A percentile compares a stretch with the other conserved stretches of the same genome.
Conservation (phyloP, 139 green algal genomes). For the Nannochloris sp. region DNA sequence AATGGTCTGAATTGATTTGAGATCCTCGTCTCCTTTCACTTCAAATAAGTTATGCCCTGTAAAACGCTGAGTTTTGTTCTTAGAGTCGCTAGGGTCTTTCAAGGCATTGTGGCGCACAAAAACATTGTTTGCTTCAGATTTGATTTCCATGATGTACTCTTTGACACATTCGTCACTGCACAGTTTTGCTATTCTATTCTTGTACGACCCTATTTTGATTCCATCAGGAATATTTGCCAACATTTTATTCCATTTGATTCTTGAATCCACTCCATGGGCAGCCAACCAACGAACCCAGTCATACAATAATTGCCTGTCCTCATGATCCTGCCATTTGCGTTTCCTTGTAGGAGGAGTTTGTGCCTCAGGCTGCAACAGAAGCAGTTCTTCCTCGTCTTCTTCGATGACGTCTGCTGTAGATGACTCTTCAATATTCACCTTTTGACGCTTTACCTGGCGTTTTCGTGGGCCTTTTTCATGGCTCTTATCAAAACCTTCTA, state of each 20-base stretch:
- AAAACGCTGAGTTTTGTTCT: background rate
- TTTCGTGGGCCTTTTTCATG: background rate
- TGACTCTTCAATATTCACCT: background rate
- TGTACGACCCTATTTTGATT: background rate
- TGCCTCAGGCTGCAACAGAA: constrained; percentile 7
- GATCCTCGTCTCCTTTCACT: background rate
- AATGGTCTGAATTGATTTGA: background rate
- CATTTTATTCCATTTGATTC: no score
- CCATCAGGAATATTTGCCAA: background rate
- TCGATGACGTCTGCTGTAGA: background rate
- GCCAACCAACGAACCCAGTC: constrained; percentile 16
- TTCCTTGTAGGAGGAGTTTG: constrained; percentile 12
- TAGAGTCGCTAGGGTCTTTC: background rate
- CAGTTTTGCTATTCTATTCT: background rate
- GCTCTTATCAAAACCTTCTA: background rate
- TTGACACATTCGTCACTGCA: background rate
- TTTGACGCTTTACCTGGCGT: background rate
- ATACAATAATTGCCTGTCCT: constrained; percentile 23
- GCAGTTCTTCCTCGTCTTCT: constrained; percentile 6
- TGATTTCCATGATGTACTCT: background rate
- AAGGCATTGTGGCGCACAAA: background rate
- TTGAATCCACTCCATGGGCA: no score
- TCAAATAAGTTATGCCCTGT: background rate
- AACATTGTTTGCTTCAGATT: background rate
- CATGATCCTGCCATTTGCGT: constrained; percentile 12